Evolutionary conservation across 305 asterid species (phyloP).

Genomic region (Galium porrigens): DNA sequence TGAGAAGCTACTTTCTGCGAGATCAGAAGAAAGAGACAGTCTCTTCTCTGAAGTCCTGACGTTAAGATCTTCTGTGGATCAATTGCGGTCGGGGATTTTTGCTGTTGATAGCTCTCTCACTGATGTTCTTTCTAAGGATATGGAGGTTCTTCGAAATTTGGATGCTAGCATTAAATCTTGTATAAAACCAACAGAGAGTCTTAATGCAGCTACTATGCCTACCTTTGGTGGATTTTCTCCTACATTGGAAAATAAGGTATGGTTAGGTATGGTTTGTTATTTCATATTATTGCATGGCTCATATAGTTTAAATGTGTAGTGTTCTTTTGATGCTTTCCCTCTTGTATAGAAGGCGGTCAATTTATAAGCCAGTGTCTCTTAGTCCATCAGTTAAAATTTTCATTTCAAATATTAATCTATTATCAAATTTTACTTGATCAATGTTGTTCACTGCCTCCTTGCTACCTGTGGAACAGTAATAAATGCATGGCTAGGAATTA

Average conservation of each 20-base stretch:
- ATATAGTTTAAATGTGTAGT: background rate
- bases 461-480: background rate
- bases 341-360: too few relatives aligned
- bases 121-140: constrained; percentile 54
- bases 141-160: constrained; percentile 47
- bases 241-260: constrained; percentile 49
- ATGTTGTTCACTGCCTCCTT: background rate
- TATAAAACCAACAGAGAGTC: constrained; percentile 27
- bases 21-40: constrained; percentile 51
- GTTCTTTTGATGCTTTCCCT: background rate
- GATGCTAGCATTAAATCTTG: constrained; percentile 38
- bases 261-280: constrained; percentile 30
- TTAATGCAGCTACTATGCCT: constrained; percentile 25
- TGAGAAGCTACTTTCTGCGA: constrained; percentile 43
- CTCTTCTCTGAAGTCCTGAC: constrained; percentile 43
- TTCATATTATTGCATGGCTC: background rate
- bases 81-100: constrained; percentile 40
- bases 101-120: constrained; percentile 36
- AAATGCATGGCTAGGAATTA: background rate
- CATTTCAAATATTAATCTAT: background rate
- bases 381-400: background rate
- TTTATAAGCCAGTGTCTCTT: background rate
- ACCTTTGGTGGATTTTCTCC: constrained; percentile 22
- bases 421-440: background rate
- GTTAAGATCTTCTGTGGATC: constrained; percentile 43